Conservation (phyloP, 1,284 basidiomycete genomes). For the Vanrija pseudolonga region DNA sequence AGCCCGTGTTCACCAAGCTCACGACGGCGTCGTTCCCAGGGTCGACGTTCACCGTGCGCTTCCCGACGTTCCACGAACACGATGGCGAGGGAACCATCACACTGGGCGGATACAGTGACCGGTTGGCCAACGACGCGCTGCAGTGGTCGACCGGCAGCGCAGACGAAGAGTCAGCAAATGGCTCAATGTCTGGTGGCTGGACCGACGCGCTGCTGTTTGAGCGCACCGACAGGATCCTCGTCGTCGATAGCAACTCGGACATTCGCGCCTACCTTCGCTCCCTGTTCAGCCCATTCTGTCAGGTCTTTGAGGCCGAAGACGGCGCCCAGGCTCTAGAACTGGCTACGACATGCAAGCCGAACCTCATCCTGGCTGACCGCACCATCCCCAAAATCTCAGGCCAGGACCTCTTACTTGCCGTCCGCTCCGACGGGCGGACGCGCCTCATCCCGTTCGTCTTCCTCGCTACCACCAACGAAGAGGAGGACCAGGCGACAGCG, state of each 20-base stretch:
- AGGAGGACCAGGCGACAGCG: conserved; percentile 21
- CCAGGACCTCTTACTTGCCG: conserved; percentile 11
- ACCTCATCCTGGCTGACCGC: conserved; percentile 24
- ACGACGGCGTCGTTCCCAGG: neutral
- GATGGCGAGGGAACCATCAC: neutral
- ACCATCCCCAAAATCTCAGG: conserved; percentile 38
- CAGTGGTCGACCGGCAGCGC: neutral
- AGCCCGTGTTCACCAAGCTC: too few relatives aligned
- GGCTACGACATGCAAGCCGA: conserved; percentile 16
- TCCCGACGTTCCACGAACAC: conserved; percentile 7
- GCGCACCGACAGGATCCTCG: conserved; percentile 22
- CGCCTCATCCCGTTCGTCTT: conserved; percentile 16
- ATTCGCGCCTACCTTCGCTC: conserved; percentile 28
- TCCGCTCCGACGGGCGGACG: conserved; percentile 7
- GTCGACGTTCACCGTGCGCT: conserved; percentile 17
- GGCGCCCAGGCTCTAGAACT: conserved; percentile 40
- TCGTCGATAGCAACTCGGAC: conserved; percentile 30
- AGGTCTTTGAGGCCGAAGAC: conserved; percentile 34
- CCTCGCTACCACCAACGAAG: conserved; percentile 16
- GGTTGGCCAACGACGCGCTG: neutral
- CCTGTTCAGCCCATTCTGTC: conserved; percentile 37
- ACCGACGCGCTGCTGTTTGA: conserved; percentile 23
- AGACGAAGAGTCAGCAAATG: neutral
- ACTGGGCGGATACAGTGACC: neutral
- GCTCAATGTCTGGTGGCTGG: neutral